These are phyloP conservation scores for Dictyostelium brefeldianum DNA, from an alignment of 78 protist genomes.

Conservation along the genomic window DNA sequence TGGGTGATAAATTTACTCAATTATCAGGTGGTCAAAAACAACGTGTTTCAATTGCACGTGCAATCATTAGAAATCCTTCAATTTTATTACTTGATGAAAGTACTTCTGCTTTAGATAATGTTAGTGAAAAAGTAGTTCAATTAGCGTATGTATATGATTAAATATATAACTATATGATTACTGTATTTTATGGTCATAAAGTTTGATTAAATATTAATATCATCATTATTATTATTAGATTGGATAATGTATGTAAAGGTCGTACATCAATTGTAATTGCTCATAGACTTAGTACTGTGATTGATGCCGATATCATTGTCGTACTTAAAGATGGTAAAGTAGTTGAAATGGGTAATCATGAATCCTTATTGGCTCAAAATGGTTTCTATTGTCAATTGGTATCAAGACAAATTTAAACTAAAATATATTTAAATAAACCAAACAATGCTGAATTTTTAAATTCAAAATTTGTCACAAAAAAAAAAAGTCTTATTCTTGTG, in stretches of 20 bases:
- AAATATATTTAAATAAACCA: no score
- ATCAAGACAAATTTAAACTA: slow-evolving; percentile 22
- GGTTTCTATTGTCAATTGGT: slow-evolving; percentile 51
- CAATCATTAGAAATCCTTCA: slow-evolving; percentile 84
- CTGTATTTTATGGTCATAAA: no score
- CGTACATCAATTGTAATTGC: slow-evolving; percentile 96
- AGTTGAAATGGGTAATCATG: slow-evolving; percentile 87
- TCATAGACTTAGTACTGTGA: slow-evolving; percentile 95
- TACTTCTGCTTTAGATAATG: slow-evolving; percentile 97
- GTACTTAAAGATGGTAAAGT: slow-evolving; percentile 82
- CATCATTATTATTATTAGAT: no score
- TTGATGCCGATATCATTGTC: background rate
- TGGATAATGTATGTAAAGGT: slow-evolving; percentile 70
- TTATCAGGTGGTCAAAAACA: slow-evolving; percentile 96
- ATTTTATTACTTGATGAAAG: slow-evolving; percentile 96
- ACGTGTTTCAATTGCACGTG: slow-evolving; percentile 95
- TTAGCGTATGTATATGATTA: slow-evolving; percentile 80
- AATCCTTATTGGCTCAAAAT: slow-evolving; percentile 35
- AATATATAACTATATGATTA: no score
- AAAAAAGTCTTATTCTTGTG: no score
- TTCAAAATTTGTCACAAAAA: no score
- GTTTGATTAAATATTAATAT: slow-evolving; percentile 7
- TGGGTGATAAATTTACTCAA: slow-evolving; percentile 87
- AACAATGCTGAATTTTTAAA: no score
- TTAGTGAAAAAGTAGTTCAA: slow-evolving; percentile 91